phyloP scores from a whole-genome alignment of 352 stramenopile genomes.

The Phytophthora sojae region DNA sequence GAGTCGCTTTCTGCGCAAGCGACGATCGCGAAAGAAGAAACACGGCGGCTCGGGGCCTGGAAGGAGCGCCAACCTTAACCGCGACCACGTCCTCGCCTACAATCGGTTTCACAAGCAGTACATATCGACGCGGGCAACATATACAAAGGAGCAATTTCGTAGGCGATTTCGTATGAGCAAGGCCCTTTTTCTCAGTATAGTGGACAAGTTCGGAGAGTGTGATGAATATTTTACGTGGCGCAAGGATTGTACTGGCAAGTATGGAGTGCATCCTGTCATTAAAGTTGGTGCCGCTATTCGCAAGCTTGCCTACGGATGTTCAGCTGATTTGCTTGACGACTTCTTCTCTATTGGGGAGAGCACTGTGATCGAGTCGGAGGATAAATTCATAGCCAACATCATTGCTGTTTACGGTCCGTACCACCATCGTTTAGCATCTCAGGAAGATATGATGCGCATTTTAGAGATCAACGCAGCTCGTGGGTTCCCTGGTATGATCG shows the following conservation, averaged over 20 bases:
- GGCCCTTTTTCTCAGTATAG: neutral
- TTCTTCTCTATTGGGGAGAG: neutral
- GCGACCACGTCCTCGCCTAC: neutral
- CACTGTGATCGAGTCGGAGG: neutral
- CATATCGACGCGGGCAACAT: neutral
- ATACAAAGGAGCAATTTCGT: neutral
- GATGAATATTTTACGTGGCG: neutral
- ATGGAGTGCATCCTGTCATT: neutral
- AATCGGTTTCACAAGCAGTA: neutral
- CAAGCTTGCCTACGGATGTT: neutral
- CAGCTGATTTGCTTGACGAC: neutral
- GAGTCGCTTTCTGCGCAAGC: neutral
- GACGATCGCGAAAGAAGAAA: constrained; percentile 33
- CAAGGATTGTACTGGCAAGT: neutral
- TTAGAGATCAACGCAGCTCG: no score
- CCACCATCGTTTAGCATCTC: no score
- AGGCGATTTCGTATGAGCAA: neutral
- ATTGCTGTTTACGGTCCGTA: no score
- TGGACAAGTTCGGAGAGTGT: neutral
- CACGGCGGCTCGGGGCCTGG: neutral
- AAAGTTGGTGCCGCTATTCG: neutral
- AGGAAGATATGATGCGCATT: no score
- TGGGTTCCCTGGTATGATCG: no score
- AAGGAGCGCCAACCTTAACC: neutral
- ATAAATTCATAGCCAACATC: neutral